Conservation (phyloP, 768 basidiomycete genomes). For the Lentinula sp. region DNA sequence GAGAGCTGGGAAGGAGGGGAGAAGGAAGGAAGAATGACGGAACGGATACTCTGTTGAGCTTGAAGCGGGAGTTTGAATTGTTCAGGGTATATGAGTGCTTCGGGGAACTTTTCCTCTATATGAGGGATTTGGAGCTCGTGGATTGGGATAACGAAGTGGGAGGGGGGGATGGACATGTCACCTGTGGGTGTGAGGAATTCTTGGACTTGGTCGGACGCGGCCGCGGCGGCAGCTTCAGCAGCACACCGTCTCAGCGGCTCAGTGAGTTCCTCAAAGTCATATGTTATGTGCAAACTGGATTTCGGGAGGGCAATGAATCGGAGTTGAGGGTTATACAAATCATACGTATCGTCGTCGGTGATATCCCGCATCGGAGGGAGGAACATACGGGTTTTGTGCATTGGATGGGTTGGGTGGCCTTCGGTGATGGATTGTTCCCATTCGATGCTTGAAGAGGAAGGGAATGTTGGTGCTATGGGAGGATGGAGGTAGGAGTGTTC, state of each 20-base stretch:
- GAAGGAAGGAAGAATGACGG: background rate
- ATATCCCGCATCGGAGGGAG: constrained; percentile 42
- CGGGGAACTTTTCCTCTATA: constrained; percentile 41
- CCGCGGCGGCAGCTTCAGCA: constrained; percentile 21
- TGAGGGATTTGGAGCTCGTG: constrained; percentile 51
- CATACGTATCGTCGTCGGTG: constrained; percentile 35
- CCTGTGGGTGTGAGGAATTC: constrained; percentile 9
- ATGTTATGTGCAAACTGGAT: constrained; percentile 37
- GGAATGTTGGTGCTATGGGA: constrained; percentile 35
- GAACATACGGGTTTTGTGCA: constrained; percentile 53
- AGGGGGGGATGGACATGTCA: constrained; percentile 25
- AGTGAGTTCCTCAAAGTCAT: constrained; percentile 41
- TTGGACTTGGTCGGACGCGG: no score
- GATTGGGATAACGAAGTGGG: constrained; percentile 39
- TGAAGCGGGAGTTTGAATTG: constrained; percentile 35
- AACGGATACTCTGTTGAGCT: constrained; percentile 54
- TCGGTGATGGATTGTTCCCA: constrained; percentile 62
- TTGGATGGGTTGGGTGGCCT: constrained; percentile 56
- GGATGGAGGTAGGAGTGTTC: constrained; percentile 46
- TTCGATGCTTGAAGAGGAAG: constrained; percentile 38
- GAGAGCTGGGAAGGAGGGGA: constrained; percentile 29
- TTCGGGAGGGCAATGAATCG: constrained; percentile 42
- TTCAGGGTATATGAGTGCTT: constrained; percentile 32
- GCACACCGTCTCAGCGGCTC: constrained; percentile 35
- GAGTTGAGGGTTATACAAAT: constrained; percentile 42